Evolutionary conservation across 2,329 filamentous ascomycete species (phyloP), one percentile per base, ranked within the genome.

Genomic region (Scedosporium boydii): DNA sequence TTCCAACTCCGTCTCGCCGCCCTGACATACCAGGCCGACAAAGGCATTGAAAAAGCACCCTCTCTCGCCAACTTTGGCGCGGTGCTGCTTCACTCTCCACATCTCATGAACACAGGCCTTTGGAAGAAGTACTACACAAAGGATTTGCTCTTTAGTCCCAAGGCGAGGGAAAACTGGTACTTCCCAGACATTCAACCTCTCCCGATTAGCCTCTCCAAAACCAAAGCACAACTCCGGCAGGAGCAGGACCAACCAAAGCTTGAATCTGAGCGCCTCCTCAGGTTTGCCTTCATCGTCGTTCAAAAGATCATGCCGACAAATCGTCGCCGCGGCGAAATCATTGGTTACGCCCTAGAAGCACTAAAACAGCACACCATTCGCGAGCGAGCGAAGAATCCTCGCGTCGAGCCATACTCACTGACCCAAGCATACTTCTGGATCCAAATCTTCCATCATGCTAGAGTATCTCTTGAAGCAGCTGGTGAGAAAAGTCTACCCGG

Each of bases 371-470:
- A 67, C 0, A 71, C 66, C 0, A 70, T 73, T 5, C 68, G 67
- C 0, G 56, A 67, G 0, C 65, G 70, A 1, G 67, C 65, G 0
- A 29, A 51, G 0, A 63, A 67, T 18, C n/a, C 60, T 1, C 65
- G 62, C 0, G 27, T 72, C 0, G 46, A 65, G 2, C 68, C 70
- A 1, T 73, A 71, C 59, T 73, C 71, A 1, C 70, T 72, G 64
- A 73, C 71, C 0, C 71, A 72, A 41, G 69, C 70, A 1, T 72
- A 72, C 53, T 73, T 73, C 55, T 73, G 71, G 70, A 66, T 72
- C 0, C 70, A 73, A 53, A 60, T 70, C 1, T 65, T 66, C 0
- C 70, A 72, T 2, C 65, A 68, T 1, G 64, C 66, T 3, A 18
- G 68, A 2, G 56, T 64, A 1, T 68, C 68, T 46, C 1, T 53